phyloP scores from a whole-genome alignment of 2,329 filamentous ascomycete species.

The Fusarium sp. region DNA sequence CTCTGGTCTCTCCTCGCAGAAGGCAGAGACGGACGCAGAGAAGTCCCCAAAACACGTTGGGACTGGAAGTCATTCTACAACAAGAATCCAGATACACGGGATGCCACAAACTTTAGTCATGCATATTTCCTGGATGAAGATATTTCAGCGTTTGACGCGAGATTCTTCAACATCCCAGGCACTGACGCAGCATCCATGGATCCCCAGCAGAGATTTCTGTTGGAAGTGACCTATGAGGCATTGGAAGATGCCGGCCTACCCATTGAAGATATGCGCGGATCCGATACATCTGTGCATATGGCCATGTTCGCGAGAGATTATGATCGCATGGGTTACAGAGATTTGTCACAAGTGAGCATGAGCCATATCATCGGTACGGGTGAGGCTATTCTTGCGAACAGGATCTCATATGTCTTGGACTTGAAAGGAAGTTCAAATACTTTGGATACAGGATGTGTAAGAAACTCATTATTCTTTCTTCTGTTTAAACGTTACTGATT shows the following conservation, averaged over 20 bases:
- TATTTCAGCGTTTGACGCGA: constrained; percentile 4
- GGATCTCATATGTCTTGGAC: constrained; percentile 6
- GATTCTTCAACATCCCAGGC: constrained; percentile 8
- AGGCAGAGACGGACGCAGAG: constrained; percentile 1
- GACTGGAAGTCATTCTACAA: constrained; percentile 16
- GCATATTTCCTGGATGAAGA: constrained; percentile 8
- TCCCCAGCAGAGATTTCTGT: constrained; percentile 3
- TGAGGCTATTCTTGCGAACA: constrained; percentile 7
- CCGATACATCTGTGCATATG: constrained; percentile 7
- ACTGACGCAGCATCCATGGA: constrained; percentile 11
- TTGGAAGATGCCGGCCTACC: constrained; percentile 1
- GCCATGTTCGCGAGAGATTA: constrained; percentile 6
- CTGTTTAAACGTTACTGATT: too few species aligned
- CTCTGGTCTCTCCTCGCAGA: constrained; percentile 5
- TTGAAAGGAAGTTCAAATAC: constrained; percentile 3
- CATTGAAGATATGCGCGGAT: background rate
- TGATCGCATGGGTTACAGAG: constrained; percentile 3
- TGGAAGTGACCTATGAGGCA: constrained; percentile 6
- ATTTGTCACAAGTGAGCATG: constrained; percentile 6
- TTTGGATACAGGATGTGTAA: constrained; percentile 3
- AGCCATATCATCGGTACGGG: background rate
- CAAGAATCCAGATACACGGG: constrained; percentile 3
- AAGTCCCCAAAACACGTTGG: background rate
- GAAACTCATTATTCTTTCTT: too few species aligned
- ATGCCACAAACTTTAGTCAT: constrained; percentile 4